Evolutionary conservation across 1,139 yeast species (phyloP), one percentile per base, ranked within the genome.

Genomic region (Yamadazyma mexicana): DNA sequence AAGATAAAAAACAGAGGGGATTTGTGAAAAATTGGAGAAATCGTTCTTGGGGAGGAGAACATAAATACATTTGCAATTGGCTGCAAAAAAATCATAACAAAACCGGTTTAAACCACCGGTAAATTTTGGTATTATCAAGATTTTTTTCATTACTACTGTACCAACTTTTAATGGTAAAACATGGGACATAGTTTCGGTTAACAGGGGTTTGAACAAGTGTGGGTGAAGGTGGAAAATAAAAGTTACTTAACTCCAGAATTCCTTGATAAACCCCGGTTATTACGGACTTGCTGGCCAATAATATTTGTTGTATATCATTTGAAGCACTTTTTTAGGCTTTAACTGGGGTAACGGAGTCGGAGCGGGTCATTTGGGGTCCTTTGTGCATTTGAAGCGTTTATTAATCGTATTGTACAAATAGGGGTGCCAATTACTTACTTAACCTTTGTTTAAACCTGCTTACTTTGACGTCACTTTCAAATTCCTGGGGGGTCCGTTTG

Each of bases 371-470:
- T n/a, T n/a, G n/a, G n/a, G n/a, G n/a, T n/a, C n/a, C n/a, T n/a
- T n/a, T n/a, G n/a, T n/a, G n/a, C n/a, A n/a, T n/a, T n/a, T n/a
- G n/a, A n/a, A n/a, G n/a, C n/a, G n/a, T n/a, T n/a, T n/a, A n/a
- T n/a, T n/a, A n/a, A n/a, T n/a, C n/a, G n/a, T n/a, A n/a, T n/a
- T n/a, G n/a, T n/a, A n/a, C n/a, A n/a, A 10, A n/a, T 29, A 29
- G 32, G 22, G 17, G 12, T 11, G 18, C 12, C 10, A 5, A 8
- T 20, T 22, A 31, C 30, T 31, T 35, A 28, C 30, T 40, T 33
- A 49, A 29, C 34, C 51, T 40, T 34, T 46, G 51, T 27, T 39
- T 49, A 29, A 49, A 49, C 31, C 38, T 39, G 36, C 53, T 48
- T 17, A 38, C 44, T 34, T 45, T 48, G 6, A 44, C 40, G 16